Percentiles rank a stretch among this genome's conserved stretches.
These are phyloP conservation scores for Solanum tacnaense DNA, from an alignment of 257 asterid species.

Conservation along the genomic window DNA sequence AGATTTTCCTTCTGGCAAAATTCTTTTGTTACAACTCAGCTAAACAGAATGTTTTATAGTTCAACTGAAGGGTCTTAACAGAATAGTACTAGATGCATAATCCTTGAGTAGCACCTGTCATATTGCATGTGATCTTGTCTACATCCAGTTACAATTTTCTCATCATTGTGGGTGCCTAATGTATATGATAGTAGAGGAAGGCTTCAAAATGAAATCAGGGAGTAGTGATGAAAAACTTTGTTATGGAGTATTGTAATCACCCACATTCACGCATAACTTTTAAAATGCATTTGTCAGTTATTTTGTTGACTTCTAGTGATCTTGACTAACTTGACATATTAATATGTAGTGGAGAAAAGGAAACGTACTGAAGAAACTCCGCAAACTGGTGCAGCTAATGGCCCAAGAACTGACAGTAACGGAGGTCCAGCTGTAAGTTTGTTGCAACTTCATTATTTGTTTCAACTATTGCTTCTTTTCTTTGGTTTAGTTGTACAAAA, in stretches of 20 bases:
- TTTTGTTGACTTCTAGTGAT: not conserved
- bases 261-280: not conserved
- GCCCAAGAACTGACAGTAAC: conserved; percentile 60
- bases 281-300: not conserved
- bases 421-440: conserved; percentile 80
- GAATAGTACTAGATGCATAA: not conserved
- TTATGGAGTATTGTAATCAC: not conserved
- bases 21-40: not conserved
- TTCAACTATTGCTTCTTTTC: not conserved
- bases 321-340: not conserved
- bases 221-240: not conserved
- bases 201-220: not conserved
- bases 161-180: not conserved
- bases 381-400: conserved; percentile 51
- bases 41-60: not conserved
- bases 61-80: not conserved
- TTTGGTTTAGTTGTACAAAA: not conserved
- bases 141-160: not conserved
- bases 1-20: not conserved
- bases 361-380: conserved; percentile 55
- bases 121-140: not conserved
- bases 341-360: conserved; percentile 60
- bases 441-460: conserved; percentile 9
- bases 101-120: not conserved
- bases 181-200: not conserved